Base-by-base conservation (phyloP, 495 filamentous ascomycete species). In the Penicillium cataractarum region DNA sequence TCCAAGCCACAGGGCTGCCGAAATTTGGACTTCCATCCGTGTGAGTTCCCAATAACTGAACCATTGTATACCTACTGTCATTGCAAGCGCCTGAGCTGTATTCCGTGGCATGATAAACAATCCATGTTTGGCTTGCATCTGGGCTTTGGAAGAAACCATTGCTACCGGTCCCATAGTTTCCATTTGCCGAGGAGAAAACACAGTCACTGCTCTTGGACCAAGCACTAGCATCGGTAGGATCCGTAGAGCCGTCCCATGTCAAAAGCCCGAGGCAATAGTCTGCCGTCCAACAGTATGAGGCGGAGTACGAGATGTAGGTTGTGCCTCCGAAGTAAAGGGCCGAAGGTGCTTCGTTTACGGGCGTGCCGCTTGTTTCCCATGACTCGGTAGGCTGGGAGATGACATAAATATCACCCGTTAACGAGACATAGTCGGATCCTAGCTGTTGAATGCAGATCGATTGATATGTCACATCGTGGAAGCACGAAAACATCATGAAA, bases 301-400 rank as follows among this genome's bases (percentile, higher is more conserved):
- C 83, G 2, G 79, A 81, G 69, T 78, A 86, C 1, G 75, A 71
- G 39, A 86, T 27, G 48, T 81, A 83, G 15, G 79, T 79, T 33
- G 73, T 75, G 9, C 80, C 82, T 57, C 72, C 73, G n/a, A 73
- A 42, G 29, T 31, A 31, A 3, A 31, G 29, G 2, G 78, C 75
- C 0, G 73, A 73, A 0, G 83, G 78, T 1, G 82, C 82, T 55
- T 86, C 83, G 71, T 84, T 85, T 26, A 85, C 83, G 4, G 79
- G 76, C 13, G 76, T 76, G 2, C 79, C 78, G 35, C 77, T 71
- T 0, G 61, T 71, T 32, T 86, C 83, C 33, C 33, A 37, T 37
- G 33, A 37, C 33, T 37, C 10, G 33, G 33, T 37, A 15, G 33
- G 33, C 33, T 37, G 33, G 10, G 33, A 37, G 12, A 37, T 37